Conservation (phyloP, 768 basidiomycete species). For the Goffeauzyma gilvescens region DNA sequence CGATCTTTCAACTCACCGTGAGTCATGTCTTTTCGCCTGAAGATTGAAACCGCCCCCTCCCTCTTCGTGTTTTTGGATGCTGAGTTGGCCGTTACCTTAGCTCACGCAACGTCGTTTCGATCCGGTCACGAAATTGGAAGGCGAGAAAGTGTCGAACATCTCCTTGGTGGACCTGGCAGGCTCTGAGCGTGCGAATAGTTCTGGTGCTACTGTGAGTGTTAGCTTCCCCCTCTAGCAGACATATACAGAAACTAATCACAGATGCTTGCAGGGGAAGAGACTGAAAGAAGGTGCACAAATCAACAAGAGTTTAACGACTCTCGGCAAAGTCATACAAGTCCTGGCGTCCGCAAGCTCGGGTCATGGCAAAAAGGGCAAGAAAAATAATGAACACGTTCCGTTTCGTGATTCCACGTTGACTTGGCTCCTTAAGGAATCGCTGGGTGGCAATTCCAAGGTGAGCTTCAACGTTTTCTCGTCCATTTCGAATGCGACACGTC, state of each 20-base stretch:
- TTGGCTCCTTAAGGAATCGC: conserved; percentile 92
- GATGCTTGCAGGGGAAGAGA: not conserved
- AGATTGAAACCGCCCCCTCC: too few relatives aligned
- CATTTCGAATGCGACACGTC: too few relatives aligned
- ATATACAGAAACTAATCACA: not conserved
- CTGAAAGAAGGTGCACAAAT: conserved; percentile 68
- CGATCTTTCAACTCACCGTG: conserved; percentile 68
- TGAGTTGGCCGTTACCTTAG: conserved; percentile 28
- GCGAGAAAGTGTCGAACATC: conserved; percentile 97
- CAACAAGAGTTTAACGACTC: conserved; percentile 92
- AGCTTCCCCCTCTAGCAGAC: not conserved
- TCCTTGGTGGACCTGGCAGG: conserved; percentile 93
- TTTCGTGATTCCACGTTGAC: conserved; percentile 97
- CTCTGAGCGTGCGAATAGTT: conserved; percentile 90
- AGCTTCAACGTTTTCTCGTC: too few relatives aligned
- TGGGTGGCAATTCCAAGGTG: conserved; percentile 44
- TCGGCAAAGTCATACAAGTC: conserved; percentile 90
- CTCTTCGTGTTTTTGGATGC: not conserved
- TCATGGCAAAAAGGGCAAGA: conserved; percentile 47
- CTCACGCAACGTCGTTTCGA: conserved; percentile 84
- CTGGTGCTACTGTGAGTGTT: conserved; percentile 54
- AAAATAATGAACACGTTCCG: conserved; percentile 79
- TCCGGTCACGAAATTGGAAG: conserved; percentile 62
- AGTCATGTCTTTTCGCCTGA: not conserved
- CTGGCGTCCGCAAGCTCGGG: conserved; percentile 48